These are phyloP conservation scores for Cutaneotrichosporon cavernicola DNA, from an alignment of 1,284 basidiomycete species.

Conservation along the genomic window DNA sequence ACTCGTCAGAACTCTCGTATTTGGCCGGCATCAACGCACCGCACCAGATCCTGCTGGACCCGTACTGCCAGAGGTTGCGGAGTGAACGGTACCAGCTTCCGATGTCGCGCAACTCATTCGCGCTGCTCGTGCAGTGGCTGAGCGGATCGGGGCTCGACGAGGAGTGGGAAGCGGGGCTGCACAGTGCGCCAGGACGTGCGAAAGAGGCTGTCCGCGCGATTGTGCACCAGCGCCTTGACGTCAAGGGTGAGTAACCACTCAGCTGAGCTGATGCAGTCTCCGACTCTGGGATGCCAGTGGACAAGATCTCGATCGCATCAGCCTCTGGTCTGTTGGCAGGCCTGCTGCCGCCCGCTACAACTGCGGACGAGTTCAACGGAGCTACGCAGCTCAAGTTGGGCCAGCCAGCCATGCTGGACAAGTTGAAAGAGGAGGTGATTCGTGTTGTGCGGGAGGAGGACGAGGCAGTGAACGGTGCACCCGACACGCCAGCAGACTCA, in stretches of 20 bases:
- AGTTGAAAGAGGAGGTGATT: conserved; percentile 73
- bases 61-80: conserved; percentile 78
- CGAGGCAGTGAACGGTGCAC: conserved; percentile 31
- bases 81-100: conserved; percentile 87
- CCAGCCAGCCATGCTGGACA: conserved; percentile 70
- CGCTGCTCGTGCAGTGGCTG: conserved; percentile 91
- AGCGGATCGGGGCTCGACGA: conserved; percentile 80
- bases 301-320: conserved; percentile 62
- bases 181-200: conserved; percentile 63
- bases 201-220: conserved; percentile 79
- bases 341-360: conserved; percentile 61
- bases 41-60: conserved; percentile 79
- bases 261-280: conserved; percentile 28
- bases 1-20: conserved; percentile 72
- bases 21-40: conserved; percentile 80
- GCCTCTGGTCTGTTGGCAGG: conserved; percentile 72
- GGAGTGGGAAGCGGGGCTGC: conserved; percentile 72
- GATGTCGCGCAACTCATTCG: conserved; percentile 89
- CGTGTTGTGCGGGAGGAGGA: conserved; percentile 57
- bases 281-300: conserved; percentile 65
- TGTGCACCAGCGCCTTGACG: conserved; percentile 86
- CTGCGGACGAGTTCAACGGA: conserved; percentile 69
- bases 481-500: conserved; percentile 17
- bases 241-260: conserved; percentile 67
- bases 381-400: conserved; percentile 79